Base-by-base conservation (phyloP, 1,284 basidiomycete species). In the Macrocybe sp. region DNA sequence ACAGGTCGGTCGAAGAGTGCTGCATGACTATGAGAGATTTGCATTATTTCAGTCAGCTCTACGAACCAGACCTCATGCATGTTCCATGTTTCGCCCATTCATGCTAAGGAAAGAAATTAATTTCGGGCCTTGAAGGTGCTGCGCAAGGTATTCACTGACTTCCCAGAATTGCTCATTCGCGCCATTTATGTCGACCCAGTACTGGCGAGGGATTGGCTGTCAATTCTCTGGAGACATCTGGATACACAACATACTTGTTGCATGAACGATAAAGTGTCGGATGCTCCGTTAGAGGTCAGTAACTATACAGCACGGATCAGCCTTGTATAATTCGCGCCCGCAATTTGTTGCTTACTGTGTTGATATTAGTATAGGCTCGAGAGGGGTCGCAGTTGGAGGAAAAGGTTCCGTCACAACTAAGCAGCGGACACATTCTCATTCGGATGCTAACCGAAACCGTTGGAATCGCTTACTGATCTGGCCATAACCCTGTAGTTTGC, bases 41-140 rank as follows among this genome's bases (percentile, higher is more conserved):
- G 10, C 29, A 33, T 4, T 22, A 30, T 9, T 7, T n/a, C 40
- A 44, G 22, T 11, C 11, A 41, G 8, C 9, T 28, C 10, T 49
- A 7, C 2, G 44, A 41, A 37, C 16, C 49, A 8, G 53, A 79
- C 79, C 79, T 82, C 63, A 76, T 78, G 63, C 88, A 89, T 2
- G 87, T 89, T n/a, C 87, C 87, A 57, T 90, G 87, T 16, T 68
- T 78, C 29, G 67, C 54, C 85, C 83, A 88, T 63, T 86, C 85
- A 52, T 87, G 84, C 79, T 81, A 47, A 31, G 12, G 29, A 11
- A 14, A n/a, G 42, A 14, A 46, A 22, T 22, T 22, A 22, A 22
- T 22, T 22, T 22, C 22, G 3, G 22, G 4, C 2, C 22, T 22
- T 22, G 22, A 22, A 22, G 22, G 3, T 22, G 22, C 4, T 22